Base-by-base conservation (phyloP, 2,329 filamentous ascomycete species). In the Xylariomycetidae sp. region DNA sequence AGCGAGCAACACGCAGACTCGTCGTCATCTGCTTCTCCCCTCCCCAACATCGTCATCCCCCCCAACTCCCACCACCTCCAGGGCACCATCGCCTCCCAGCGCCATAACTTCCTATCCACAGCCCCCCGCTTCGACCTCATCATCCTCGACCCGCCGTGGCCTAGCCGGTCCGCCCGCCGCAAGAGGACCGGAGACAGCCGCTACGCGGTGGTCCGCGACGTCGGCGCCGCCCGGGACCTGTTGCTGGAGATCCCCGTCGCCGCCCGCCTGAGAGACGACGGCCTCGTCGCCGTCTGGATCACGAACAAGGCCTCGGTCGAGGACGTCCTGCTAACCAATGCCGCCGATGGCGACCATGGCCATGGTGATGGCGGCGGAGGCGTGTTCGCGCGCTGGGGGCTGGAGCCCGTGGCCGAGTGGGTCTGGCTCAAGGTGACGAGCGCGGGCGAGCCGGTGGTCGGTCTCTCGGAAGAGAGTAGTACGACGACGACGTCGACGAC, bases 141-240 rank as follows among this genome's bases (percentile, higher is more conserved):
- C 23, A 56, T 88, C 6, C 62, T 89, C 14, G 85, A 90, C 51
- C 86, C 86, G 3, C 85, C 86, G 1, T 90, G 86, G 85, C 84
- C 85, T 0, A 90, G 88, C 51, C 74, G 80, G 28, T 89, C 85
- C 5, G 85, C 77, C 11, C 72, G 73, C 45, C 69, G 82, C 25
- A 79, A 75, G 48, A 67, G 51, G 31, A 58, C 62, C 49, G 49
- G 68, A 44, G n/a, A n/a, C n/a, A n/a, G n/a, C n/a, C n/a, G n/a
- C n/a, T 76, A 79, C 55, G 42, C 49, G 2, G 74, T 69, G 5
- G 67, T 69, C 5, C 50, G 62, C 31, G 61, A 61, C 37, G 58
- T 68, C 26, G 50, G 61, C 10, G 68, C 74, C 31, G 66, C 79
- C 34, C 55, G 61, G 10, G 33, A 49, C 2, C 63, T 82, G 2